These are phyloP conservation scores for Penicillium sp. DNA, from an alignment of 2,329 filamentous ascomycete genomes.

Conservation along the genomic window DNA sequence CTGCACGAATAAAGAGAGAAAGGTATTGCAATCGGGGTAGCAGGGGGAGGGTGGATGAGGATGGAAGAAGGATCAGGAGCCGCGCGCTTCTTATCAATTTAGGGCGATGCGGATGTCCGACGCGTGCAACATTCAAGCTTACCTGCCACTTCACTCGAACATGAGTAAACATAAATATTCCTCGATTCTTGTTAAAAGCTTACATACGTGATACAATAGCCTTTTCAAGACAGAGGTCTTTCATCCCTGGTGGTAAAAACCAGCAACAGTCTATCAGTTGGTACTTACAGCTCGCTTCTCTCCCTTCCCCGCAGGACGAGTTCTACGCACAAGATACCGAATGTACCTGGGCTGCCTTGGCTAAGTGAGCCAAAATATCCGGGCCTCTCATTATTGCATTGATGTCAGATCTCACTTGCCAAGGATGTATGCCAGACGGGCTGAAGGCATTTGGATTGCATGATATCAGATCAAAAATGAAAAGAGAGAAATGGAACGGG, in stretches of 20 bases:
- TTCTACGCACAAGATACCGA: slow-evolving; percentile 9
- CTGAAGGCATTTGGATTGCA: no score
- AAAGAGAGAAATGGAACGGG: not conserved
- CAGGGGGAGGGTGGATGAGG: slow-evolving; percentile 20
- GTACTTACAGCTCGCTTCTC: no score
- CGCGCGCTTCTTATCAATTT: slow-evolving; percentile 25
- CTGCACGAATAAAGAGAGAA: slow-evolving; percentile 9
- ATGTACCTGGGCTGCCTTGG: no score
- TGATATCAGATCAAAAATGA: not conserved
- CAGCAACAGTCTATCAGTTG: no score
- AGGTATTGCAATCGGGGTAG: slow-evolving; percentile 23
- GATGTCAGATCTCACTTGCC: no score
- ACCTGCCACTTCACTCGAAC: not conserved
- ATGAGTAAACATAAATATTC: not conserved
- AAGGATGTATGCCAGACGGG: no score
- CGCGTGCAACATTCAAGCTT: slow-evolving; percentile 23
- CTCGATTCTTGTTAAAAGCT: no score
- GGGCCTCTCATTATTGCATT: no score
- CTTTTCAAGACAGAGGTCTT: no score
- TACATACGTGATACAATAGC: no score
- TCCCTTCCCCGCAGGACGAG: slow-evolving; percentile 5
- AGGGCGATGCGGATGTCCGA: slow-evolving; percentile 20
- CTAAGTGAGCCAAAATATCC: no score
- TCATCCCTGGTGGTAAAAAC: no score
- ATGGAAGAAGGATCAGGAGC: slow-evolving; percentile 20